These are phyloP conservation scores for Gymnopilus dilepis DNA, from an alignment of 768 basidiomycete genomes.

Conservation along the genomic window DNA sequence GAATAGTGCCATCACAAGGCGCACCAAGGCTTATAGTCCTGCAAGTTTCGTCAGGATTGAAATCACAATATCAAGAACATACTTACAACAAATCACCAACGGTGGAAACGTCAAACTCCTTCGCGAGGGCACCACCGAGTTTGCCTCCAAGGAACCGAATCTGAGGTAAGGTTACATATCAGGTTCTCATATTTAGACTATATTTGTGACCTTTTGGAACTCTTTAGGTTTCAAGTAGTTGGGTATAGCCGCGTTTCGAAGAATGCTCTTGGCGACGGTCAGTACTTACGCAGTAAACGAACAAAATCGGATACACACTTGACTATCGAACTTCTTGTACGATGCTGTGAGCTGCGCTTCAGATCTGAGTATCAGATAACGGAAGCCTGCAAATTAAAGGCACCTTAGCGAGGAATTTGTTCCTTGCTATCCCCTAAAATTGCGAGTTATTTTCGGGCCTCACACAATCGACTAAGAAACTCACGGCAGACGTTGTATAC, in stretches of 20 bases:
- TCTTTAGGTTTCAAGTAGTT: constrained; percentile 81
- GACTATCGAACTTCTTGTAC: constrained; percentile 88
- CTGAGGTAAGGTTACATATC: no score
- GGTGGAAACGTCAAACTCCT: constrained; percentile 87
- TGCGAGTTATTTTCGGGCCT: not conserved
- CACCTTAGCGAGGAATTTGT: constrained; percentile 96
- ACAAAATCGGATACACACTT: constrained; percentile 51
- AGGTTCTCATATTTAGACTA: no score
- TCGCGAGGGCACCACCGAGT: constrained; percentile 84
- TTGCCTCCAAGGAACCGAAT: constrained; percentile 97
- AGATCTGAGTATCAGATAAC: not conserved
- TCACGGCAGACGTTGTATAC: constrained; percentile 92
- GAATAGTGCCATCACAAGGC: not conserved
- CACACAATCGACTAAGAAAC: constrained; percentile 29
- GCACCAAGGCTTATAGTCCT: constrained; percentile 66
- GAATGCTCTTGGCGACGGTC: constrained; percentile 62
- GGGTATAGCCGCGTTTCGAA: constrained; percentile 84
- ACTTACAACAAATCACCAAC: constrained; percentile 90
- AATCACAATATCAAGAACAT: not conserved
- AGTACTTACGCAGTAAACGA: not conserved
- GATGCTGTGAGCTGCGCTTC: constrained; percentile 79
- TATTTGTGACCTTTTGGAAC: constrained; percentile 94
- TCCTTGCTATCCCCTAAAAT: constrained; percentile 82
- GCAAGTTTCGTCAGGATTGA: constrained; percentile 9
- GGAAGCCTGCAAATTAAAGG: constrained; percentile 3